Evolutionary conservation across 805 yeast genomes (phyloP).

Genomic region (Saccharomycopsis fibuligera): DNA sequence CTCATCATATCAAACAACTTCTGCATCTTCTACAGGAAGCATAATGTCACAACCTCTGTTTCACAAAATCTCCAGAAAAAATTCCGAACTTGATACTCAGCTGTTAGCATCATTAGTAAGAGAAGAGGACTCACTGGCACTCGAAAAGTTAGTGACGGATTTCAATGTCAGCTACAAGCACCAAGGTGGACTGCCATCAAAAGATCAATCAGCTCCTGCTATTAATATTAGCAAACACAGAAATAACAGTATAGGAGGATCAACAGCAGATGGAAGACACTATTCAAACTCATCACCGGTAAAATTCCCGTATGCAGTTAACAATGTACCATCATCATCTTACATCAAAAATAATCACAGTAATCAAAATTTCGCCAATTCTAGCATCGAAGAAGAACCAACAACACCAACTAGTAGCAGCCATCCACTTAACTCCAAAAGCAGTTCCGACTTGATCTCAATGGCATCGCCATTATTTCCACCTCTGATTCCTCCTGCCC

Average conservation of each 20-base stretch:
- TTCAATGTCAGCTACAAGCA: too few relatives aligned
- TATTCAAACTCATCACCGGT: constrained; percentile 15
- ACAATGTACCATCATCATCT: background rate
- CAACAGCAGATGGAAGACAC: too few relatives aligned
- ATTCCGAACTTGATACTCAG: too few relatives aligned
- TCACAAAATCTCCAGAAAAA: too few relatives aligned
- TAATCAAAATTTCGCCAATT: background rate
- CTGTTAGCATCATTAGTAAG: too few relatives aligned
- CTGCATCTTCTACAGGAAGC: background rate
- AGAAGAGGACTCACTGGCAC: too few relatives aligned
- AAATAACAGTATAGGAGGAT: too few relatives aligned
- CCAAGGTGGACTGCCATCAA: too few relatives aligned
- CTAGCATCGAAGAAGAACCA: constrained; percentile 10
- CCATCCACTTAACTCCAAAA: background rate
- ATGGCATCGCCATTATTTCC: constrained; percentile 19
- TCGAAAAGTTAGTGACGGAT: too few relatives aligned
- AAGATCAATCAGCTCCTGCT: too few relatives aligned
- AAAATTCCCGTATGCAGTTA: background rate
- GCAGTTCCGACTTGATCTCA: constrained; percentile 6
- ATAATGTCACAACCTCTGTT: constrained; percentile 1
- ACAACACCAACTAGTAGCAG: constrained; percentile 3
- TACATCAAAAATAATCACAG: background rate
- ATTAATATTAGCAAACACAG: too few relatives aligned
- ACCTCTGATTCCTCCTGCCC: constrained; percentile 21
- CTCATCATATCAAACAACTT: background rate